Conservation (phyloP, 139 green algal species). For the Chlorella sp. region DNA sequence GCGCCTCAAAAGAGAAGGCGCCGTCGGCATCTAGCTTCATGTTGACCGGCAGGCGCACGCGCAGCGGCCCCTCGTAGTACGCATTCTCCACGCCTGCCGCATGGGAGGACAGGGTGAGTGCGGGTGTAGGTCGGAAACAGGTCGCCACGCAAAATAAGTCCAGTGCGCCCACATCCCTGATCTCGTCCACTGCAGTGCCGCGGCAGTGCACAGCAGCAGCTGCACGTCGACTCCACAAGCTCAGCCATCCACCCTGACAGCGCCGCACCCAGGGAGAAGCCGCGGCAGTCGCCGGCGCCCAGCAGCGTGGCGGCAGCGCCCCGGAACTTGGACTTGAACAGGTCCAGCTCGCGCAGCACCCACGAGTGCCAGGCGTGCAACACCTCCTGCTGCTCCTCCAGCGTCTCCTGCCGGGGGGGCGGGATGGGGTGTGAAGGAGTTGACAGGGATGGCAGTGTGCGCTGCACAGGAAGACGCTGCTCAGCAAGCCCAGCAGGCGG, state of each 20-base stretch:
- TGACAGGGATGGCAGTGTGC: neutral
- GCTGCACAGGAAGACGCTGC: neutral
- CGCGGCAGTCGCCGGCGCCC: constrained; percentile 58
- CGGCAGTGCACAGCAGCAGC: neutral
- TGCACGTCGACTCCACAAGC: neutral
- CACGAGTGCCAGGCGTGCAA: constrained; percentile 72
- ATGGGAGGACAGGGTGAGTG: neutral
- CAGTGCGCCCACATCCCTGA: too few species aligned
- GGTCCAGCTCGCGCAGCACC: constrained; percentile 47
- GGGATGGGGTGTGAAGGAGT: neutral
- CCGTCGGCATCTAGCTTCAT: constrained; percentile 61
- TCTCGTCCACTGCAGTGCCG: too few species aligned
- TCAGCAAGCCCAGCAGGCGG: neutral
- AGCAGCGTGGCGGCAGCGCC: constrained; percentile 57
- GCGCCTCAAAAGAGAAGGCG: constrained; percentile 60
- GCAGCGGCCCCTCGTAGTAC: constrained; percentile 75
- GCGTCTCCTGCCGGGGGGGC: constrained; percentile 18
- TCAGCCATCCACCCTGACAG: neutral
- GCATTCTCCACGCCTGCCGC: constrained; percentile 57
- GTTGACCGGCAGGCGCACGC: constrained; percentile 50
- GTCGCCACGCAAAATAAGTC: too few species aligned
- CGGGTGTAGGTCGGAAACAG: too few species aligned
- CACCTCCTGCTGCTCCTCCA: constrained; percentile 72
- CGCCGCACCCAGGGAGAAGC: constrained; percentile 37
- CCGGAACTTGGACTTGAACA: constrained; percentile 77